Evolutionary conservation across 2,329 filamentous ascomycete genomes (phyloP).

Genomic region (Xylaria arbuscula): DNA sequence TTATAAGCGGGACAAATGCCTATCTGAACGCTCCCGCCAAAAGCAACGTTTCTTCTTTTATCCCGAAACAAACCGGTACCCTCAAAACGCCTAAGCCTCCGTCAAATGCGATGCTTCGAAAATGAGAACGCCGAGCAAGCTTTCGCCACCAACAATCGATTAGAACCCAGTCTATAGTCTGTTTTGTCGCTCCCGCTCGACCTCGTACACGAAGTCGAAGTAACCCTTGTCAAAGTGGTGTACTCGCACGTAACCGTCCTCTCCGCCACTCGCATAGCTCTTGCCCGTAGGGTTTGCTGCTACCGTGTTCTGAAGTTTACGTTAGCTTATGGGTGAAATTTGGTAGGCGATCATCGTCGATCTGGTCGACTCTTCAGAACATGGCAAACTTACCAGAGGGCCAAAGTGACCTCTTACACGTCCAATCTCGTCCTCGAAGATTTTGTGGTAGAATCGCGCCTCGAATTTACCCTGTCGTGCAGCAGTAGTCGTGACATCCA

Average conservation of each 20-base stretch:
- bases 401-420: conserved; percentile 98
- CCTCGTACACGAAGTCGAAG: conserved; percentile 99
- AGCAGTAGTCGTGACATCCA: conserved; percentile 96
- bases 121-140: conserved; percentile 43
- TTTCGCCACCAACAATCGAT: conserved; percentile 36
- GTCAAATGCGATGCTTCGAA: conserved; percentile 47
- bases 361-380: not conserved
- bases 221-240: conserved; percentile 99
- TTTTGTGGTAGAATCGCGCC: conserved; percentile 99
- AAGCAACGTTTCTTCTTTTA: conserved; percentile 34
- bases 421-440: conserved; percentile 98
- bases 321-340: conserved; percentile 16
- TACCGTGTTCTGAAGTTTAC: conserved; percentile 77
- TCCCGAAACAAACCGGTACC: conserved; percentile 42
- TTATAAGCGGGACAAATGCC: conserved; percentile 39
- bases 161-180: conserved; percentile 45
- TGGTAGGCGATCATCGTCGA: not conserved
- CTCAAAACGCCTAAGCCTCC: conserved; percentile 47
- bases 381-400: conserved; percentile 68
- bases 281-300: conserved; percentile 91
- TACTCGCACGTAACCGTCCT: conserved; percentile 97
- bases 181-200: conserved; percentile 81
- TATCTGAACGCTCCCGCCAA: conserved; percentile 33
- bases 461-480: conserved; percentile 99
- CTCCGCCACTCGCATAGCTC: conserved; percentile 93